Evolutionary conservation across 768 basidiomycete genomes (phyloP).

Genomic region (Russula sp.): DNA sequence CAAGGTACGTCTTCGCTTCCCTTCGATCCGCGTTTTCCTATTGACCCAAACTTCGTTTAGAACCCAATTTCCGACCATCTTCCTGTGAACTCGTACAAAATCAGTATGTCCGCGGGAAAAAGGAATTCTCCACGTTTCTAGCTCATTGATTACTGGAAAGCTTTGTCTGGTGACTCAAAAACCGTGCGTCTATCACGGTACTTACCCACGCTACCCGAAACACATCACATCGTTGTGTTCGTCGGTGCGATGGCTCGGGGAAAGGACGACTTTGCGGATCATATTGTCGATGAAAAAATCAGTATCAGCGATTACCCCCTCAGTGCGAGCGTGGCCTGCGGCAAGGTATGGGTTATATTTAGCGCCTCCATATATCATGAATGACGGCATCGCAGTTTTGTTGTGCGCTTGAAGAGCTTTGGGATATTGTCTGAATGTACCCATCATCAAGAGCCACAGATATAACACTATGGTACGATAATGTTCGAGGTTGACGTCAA

Average conservation of each 20-base stretch:
- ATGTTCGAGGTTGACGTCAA: slow-evolving; percentile 9
- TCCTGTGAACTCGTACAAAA: slow-evolving; percentile 91
- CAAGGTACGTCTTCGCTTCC: slow-evolving; percentile 54
- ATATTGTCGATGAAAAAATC: slow-evolving; percentile 92
- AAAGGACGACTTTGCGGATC: slow-evolving; percentile 95
- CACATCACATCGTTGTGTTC: slow-evolving; percentile 90
- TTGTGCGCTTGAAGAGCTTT: slow-evolving; percentile 89
- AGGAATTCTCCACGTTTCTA: not conserved
- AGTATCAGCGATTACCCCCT: slow-evolving; percentile 92
- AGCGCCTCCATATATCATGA: not conserved
- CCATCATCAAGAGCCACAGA: not conserved
- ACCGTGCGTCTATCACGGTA: slow-evolving; percentile 78
- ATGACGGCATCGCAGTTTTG: slow-evolving; percentile 58
- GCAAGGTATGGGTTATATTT: slow-evolving; percentile 66
- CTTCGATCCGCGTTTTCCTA: slow-evolving; percentile 2
- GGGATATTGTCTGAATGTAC: slow-evolving; percentile 76
- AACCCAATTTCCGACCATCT: slow-evolving; percentile 95
- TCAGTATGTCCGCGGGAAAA: slow-evolving; percentile 61
- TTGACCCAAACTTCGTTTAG: slow-evolving; percentile 41
- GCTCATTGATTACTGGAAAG: slow-evolving; percentile 40
- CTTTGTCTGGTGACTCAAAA: slow-evolving; percentile 88
- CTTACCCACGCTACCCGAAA: slow-evolving; percentile 79
- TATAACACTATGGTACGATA: slow-evolving; percentile 18
- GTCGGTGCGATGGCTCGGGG: slow-evolving; percentile 99
- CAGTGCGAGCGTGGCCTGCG: slow-evolving; percentile 93